These are phyloP conservation scores for Mucor plumbeus DNA, from an alignment of 371 early-diverging fungal genomes.

Conservation along the genomic window DNA sequence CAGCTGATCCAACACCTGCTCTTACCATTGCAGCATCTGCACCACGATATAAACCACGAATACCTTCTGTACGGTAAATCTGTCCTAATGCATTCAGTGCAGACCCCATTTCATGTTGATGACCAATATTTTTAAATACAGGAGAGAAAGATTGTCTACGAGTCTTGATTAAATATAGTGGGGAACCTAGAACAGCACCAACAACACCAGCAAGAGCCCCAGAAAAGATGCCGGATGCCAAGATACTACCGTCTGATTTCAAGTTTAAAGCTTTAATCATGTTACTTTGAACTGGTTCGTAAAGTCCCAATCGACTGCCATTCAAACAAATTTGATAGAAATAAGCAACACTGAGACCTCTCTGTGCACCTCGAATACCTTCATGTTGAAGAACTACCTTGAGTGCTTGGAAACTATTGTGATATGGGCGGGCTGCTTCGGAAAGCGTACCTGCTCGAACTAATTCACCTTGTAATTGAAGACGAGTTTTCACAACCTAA, in stretches of 20 bases:
- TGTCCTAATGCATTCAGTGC: conserved; percentile 65
- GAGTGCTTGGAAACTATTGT: conserved; percentile 80
- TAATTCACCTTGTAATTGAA: conserved; percentile 96
- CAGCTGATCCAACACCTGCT: conserved; percentile 89
- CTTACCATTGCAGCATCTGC: conserved; percentile 90
- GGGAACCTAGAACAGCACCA: conserved; percentile 87
- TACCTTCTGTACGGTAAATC: conserved; percentile 72
- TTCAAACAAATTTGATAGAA: conserved; percentile 92
- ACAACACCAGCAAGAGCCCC: conserved; percentile 76
- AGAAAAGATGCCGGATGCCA: conserved; percentile 67
- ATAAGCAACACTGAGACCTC: conserved; percentile 92
- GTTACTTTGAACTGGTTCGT: conserved; percentile 72
- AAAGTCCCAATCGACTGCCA: conserved; percentile 90
- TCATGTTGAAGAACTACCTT: conserved; percentile 80
- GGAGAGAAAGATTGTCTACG: conserved; percentile 90
- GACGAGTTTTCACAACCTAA: conserved; percentile 93
- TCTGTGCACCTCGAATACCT: conserved; percentile 87
- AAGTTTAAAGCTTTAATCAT: conserved; percentile 30
- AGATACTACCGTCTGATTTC: conserved; percentile 31
- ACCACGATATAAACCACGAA: conserved; percentile 88
- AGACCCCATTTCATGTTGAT: conserved; percentile 87
- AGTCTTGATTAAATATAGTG: conserved; percentile 94
- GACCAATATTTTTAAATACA: conserved; percentile 78
- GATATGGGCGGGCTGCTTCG: conserved; percentile 69
- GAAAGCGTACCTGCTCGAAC: conserved; percentile 54